phyloP scores from a whole-genome alignment of 2,329 filamentous ascomycete species.

The Fusarium praegraminearum region DNA sequence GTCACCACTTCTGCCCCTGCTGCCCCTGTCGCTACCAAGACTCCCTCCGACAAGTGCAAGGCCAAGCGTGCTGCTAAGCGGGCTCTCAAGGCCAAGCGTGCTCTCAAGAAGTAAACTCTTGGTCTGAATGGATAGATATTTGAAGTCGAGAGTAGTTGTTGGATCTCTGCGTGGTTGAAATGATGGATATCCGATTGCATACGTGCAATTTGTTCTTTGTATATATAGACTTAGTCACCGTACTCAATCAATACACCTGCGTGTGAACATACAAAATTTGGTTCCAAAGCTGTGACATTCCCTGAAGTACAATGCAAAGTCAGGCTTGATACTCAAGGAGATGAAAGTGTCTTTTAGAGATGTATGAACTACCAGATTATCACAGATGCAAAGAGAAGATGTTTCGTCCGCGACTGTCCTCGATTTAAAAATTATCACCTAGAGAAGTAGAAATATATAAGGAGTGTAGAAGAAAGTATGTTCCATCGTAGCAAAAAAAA shows the following conservation, averaged over 20 bases:
- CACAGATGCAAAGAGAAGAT: too few relatives aligned
- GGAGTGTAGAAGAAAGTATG: constrained; percentile 33
- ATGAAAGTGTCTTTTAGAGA: too few relatives aligned
- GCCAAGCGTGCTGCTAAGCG: constrained; percentile 37
- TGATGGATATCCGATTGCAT: constrained; percentile 25
- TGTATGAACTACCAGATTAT: not conserved
- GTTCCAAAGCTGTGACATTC: not conserved
- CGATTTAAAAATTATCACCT: constrained; percentile 39
- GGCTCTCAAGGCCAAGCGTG: constrained; percentile 24
- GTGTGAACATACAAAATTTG: not conserved
- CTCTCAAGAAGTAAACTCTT: constrained; percentile 10
- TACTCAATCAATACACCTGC: constrained; percentile 2
- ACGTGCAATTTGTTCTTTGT: constrained; percentile 43
- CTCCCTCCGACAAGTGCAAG: constrained; percentile 35
- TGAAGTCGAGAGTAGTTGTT: constrained; percentile 10
- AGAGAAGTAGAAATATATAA: constrained; percentile 34
- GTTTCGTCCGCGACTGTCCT: constrained; percentile 20
- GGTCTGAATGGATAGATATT: not conserved
- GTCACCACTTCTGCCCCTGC: constrained; percentile 23
- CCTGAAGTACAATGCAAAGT: rapidly evolving
- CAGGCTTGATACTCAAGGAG: too few relatives aligned
- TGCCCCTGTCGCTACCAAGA: constrained; percentile 32
- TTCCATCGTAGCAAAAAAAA: constrained; percentile 16
- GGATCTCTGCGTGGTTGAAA: constrained; percentile 24
- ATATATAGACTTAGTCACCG: constrained; percentile 41